phyloP scores from a whole-genome alignment of 1,284 basidiomycete genomes.

The Salmacisia buchloeana region DNA sequence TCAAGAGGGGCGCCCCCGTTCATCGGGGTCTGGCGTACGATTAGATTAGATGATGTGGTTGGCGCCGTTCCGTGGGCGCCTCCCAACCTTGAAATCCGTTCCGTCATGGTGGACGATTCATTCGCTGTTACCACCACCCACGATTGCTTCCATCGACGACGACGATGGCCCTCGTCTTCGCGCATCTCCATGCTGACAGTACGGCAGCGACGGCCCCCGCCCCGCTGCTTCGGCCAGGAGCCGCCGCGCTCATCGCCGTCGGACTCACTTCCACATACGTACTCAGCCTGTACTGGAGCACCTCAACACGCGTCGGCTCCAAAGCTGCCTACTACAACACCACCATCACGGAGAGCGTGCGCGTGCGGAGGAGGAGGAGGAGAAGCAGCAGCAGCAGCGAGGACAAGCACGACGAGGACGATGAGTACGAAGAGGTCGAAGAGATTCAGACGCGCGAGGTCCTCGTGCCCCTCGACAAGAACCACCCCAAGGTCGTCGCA shows the following conservation, averaged over 20 bases:
- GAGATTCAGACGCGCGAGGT: constrained; percentile 9
- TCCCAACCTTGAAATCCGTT: no score
- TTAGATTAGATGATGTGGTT: no score
- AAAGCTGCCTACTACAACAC: constrained; percentile 7
- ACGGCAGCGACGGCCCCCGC: neutral
- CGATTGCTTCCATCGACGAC: no score
- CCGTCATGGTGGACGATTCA: no score
- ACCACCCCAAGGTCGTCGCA: constrained; percentile 30
- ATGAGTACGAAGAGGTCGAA: constrained; percentile 18
- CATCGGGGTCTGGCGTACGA: no score
- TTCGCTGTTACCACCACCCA: no score
- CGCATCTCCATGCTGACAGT: neutral
- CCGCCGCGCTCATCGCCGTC: neutral
- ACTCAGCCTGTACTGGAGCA: constrained; percentile 54
- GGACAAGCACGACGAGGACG: constrained; percentile 13
- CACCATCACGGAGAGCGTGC: constrained; percentile 9
- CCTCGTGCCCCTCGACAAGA: constrained; percentile 7
- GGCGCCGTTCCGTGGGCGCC: no score
- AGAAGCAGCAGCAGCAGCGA: constrained; percentile 8
- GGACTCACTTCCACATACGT: constrained; percentile 53
- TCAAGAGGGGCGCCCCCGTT: no score
- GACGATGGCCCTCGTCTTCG: constrained; percentile 1
- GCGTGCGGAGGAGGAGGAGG: constrained; percentile 15
- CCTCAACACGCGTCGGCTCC: constrained; percentile 23
- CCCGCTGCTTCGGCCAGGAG: neutral